Evolutionary conservation across 2,329 filamentous ascomycete species (phyloP), one percentile per base, ranked within the genome.

Genomic region (Aureobasidium sp.): DNA sequence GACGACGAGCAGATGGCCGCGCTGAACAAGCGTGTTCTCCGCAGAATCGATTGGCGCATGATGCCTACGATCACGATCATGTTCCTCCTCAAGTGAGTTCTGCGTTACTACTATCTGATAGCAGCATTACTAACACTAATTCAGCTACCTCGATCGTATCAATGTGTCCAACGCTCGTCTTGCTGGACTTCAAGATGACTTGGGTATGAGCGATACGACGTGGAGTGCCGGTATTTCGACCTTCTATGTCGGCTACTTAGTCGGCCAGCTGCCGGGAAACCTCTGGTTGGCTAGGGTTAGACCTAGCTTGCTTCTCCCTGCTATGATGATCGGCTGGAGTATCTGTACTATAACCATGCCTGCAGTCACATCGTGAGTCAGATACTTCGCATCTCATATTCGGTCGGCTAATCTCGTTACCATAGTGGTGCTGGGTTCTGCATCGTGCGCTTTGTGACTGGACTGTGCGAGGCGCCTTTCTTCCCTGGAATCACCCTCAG

Each of bases 261-360:
- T 57, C 3, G 72, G 76, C 7, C 77, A 80, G 61, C 71, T 80
- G 0, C 78, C 78, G 0, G 78, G 76, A 25, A 80, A 79, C 64
- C 68, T 80, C 32, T 73, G 77, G 59, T 71, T 80, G 58, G 77
- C 77, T 34, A 74, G 73, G 61, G 66, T 69, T 0, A 70, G 72
- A 45, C 74, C 74, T 1, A 68, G 72, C 10, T 62, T 69, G 32
- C 66, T 75, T 32, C 66, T 77, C 1, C 76, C 76, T 2, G 63
- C 62, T 6, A 76, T 76, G 63, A 76, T 76, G 70, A 69, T 78
- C 21, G 74, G 71, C 1, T 79, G 76, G 67, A 73, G 74, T n/a
- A 71, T 71, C n/a, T 75, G 76, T 4, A 76, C 76, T 0, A 72
- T 77, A 8, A 75, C 74, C 45, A 79, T 80, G 77, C 72, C 76